Conservation (phyloP, 805 yeast genomes). For the Metschnikowia kunwiensis region DNA sequence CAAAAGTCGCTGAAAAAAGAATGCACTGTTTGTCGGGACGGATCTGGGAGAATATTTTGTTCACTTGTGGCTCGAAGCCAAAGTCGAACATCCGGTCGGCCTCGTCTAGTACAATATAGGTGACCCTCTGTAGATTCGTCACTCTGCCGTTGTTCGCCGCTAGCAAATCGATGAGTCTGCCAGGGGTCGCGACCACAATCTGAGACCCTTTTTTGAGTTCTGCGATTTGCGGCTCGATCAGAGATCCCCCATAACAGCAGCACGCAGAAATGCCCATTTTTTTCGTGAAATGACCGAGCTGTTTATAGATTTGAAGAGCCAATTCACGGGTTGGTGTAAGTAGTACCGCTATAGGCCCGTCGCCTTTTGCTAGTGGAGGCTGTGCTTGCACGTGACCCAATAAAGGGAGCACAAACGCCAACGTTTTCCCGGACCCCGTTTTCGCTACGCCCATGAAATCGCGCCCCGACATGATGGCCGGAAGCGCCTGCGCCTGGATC, state of each 20-base stretch:
- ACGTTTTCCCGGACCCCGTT: constrained; percentile 95
- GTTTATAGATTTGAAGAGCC: constrained; percentile 77
- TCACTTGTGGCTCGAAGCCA: constrained; percentile 96
- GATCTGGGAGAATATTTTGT: constrained; percentile 68
- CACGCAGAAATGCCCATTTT: constrained; percentile 51
- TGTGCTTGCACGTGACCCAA: constrained; percentile 82
- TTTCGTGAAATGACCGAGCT: constrained; percentile 56
- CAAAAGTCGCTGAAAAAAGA: constrained; percentile 92
- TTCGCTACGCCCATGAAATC: constrained; percentile 94
- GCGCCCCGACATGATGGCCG: constrained; percentile 83
- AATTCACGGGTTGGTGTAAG: constrained; percentile 92
- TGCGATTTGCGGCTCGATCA: constrained; percentile 77
- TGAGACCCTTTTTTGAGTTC: constrained; percentile 75
- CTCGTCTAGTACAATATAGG: constrained; percentile 89
- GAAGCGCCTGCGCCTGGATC: constrained; percentile 87
- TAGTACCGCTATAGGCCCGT: constrained; percentile 77
- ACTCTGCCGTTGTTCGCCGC: constrained; percentile 81
- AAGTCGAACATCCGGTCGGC: constrained; percentile 96
- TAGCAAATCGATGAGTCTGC: constrained; percentile 83
- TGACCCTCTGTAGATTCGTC: constrained; percentile 60
- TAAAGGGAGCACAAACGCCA: constrained; percentile 82
- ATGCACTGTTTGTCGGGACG: constrained; percentile 89
- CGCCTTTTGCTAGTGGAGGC: constrained; percentile 46
- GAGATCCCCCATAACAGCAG: constrained; percentile 91
- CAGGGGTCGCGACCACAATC: constrained; percentile 90